Percentiles rank a stretch among this genome's conserved stretches.
Evolutionary conservation across 805 yeast species (phyloP).

Genomic region (Naumovozyma dairenensis): DNA sequence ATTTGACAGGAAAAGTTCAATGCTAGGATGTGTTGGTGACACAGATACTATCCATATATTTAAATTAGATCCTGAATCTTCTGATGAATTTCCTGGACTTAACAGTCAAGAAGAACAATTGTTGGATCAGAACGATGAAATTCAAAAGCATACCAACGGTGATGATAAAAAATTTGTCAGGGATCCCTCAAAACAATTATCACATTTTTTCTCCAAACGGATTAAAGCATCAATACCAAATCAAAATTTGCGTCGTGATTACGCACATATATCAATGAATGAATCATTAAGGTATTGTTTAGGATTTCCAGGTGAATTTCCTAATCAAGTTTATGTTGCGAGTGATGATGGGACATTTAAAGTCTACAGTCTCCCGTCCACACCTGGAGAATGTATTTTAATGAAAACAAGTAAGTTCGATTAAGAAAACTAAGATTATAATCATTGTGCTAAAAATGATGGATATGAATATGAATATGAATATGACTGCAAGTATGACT

Average conservation of each 20-base stretch:
- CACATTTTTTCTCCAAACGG: constrained; percentile 17
- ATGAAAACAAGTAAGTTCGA: constrained; percentile 13
- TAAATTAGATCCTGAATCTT: constrained; percentile 38
- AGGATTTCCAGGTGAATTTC: constrained; percentile 27
- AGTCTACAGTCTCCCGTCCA: constrained; percentile 22
- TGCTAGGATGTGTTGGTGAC: constrained; percentile 73
- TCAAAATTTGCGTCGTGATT: constrained; percentile 23
- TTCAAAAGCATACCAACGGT: constrained; percentile 1
- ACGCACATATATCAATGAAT: constrained; percentile 22
- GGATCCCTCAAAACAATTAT: constrained; percentile 13
- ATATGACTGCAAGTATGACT: no score
- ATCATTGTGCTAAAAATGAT: no score
- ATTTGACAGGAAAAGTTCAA: constrained; percentile 51
- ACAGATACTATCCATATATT: constrained; percentile 88
- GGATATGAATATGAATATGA: no score
- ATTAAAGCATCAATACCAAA: constrained; percentile 23
- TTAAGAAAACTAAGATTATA: no score
- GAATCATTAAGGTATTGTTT: constrained; percentile 14
- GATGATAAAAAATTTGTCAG: not conserved
- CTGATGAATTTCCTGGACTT: constrained; percentile 1
- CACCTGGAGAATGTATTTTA: constrained; percentile 22
- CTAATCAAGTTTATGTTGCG: constrained; percentile 22
- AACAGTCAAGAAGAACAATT: constrained; percentile 8
- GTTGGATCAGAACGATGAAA: constrained; percentile 5
- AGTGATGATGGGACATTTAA: constrained; percentile 23